Conservation (phyloP, 1,284 basidiomycete species). For the Microbotryum silenes-acaulis region DNA sequence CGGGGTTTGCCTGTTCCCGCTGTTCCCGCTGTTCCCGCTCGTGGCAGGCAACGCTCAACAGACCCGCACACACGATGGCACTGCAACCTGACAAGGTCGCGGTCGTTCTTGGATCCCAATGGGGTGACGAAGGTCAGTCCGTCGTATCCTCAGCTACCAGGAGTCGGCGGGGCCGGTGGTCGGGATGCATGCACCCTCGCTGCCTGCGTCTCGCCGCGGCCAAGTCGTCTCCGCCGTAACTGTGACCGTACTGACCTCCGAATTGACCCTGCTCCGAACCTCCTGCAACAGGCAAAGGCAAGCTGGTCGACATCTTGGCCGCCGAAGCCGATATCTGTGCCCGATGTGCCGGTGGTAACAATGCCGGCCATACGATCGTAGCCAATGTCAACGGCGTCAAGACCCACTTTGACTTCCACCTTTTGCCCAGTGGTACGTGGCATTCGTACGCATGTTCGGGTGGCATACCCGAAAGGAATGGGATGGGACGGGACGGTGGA, state of each 20-base stretch:
- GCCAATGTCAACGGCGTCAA: slow-evolving; percentile 59
- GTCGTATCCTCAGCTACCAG: neutral
- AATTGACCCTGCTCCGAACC: neutral
- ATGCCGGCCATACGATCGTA: slow-evolving; percentile 97
- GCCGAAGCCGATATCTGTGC: slow-evolving; percentile 88
- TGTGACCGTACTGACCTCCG: neutral
- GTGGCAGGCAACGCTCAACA: too few species aligned
- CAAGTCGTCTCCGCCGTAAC: neutral
- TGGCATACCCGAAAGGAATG: neutral
- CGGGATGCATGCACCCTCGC: neutral
- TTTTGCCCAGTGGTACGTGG: slow-evolving; percentile 81
- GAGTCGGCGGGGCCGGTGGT: neutral
- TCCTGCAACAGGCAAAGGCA: slow-evolving; percentile 60
- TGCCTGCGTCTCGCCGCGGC: neutral
- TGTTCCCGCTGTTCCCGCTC: too few species aligned
- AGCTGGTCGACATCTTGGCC: slow-evolving; percentile 86
- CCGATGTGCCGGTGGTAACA: slow-evolving; percentile 94
- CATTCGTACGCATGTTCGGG: slow-evolving; percentile 7
- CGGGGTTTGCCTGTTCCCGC: too few species aligned
- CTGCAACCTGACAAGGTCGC: slow-evolving; percentile 10
- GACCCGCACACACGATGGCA: too few species aligned
- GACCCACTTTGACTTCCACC: slow-evolving; percentile 90
- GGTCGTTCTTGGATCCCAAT: slow-evolving; percentile 50
- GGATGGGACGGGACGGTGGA: neutral
- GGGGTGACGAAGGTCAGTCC: slow-evolving; percentile 71